A percentile compares a stretch with the other conserved stretches of the same genome.
These are phyloP conservation scores for Trichoderma atrobrunneum DNA, from an alignment of 2,329 filamentous ascomycete species.

Conservation along the genomic window DNA sequence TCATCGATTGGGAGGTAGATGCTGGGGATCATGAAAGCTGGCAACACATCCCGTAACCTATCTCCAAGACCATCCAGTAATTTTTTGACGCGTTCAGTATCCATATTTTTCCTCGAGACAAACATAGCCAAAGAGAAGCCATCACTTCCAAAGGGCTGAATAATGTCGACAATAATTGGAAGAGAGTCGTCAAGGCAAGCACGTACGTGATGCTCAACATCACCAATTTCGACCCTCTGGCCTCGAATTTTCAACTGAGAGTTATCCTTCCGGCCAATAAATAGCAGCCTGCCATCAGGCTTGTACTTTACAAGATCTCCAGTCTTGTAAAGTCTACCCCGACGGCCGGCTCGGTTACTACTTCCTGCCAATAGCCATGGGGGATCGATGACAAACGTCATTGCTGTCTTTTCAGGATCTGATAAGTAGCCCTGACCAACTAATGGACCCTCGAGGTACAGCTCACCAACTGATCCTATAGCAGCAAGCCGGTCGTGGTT, in stretches of 20 bases:
- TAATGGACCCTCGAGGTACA: constrained; percentile 21
- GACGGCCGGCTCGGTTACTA: constrained; percentile 18
- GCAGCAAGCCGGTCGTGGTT: constrained; percentile 12
- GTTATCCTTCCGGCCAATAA: constrained; percentile 49
- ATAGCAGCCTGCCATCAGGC: constrained; percentile 35
- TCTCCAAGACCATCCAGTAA: not conserved
- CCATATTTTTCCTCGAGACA: not conserved
- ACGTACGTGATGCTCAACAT: constrained; percentile 21
- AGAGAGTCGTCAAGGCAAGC: not conserved
- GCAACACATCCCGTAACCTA: not conserved
- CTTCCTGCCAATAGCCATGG: constrained; percentile 33
- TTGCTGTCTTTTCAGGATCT: constrained; percentile 20
- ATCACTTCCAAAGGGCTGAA: not conserved
- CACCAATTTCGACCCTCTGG: constrained; percentile 38
- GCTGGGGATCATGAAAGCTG: not conserved
- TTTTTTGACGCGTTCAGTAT: not conserved
- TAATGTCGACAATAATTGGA: not conserved
- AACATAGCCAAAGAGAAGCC: not conserved
- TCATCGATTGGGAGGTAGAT: not conserved
- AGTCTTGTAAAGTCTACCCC: constrained; percentile 32
- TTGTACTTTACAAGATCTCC: constrained; percentile 35
- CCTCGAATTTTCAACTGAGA: constrained; percentile 53
- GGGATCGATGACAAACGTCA: constrained; percentile 27
- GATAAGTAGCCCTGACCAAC: constrained; percentile 22
- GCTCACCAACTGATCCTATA: constrained; percentile 20